These are phyloP conservation scores for Platanthera zijinensis DNA, from an alignment of 106 monocot genomes.

Conservation along the genomic window DNA sequence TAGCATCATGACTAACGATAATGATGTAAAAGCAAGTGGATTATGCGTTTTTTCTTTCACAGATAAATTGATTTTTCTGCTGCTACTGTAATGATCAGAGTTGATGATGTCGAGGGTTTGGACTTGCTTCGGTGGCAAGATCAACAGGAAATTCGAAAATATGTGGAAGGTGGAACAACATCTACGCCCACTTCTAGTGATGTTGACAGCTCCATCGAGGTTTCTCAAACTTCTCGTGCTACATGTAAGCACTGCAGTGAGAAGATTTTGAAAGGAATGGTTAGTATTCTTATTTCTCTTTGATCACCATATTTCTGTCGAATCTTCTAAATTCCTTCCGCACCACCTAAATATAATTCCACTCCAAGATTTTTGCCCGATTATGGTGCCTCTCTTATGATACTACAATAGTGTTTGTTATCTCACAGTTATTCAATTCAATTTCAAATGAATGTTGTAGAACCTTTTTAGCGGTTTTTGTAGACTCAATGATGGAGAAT, in stretches of 20 bases:
- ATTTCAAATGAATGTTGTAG: background rate
- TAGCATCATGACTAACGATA: background rate
- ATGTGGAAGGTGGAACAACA: conserved; percentile 40
- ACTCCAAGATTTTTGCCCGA: background rate
- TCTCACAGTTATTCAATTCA: background rate
- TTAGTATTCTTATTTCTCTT: conserved; percentile 17
- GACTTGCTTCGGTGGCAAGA: conserved; percentile 93
- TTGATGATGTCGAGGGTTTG: conserved; percentile 83
- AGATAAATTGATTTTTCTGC: background rate
- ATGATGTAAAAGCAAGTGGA: background rate
- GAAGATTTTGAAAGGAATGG: conserved; percentile 86
- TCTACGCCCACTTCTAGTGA: conserved; percentile 12
- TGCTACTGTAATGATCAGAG: conserved; percentile 26
- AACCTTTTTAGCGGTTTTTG: background rate
- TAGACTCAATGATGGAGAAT: background rate
- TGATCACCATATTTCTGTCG: background rate
- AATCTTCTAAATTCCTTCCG: background rate
- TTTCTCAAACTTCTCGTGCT: conserved; percentile 83
- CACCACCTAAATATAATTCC: background rate
- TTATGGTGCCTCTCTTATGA: background rate
- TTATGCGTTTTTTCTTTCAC: background rate
- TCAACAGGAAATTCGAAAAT: conserved; percentile 71
- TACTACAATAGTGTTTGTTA: background rate
- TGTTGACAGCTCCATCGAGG: conserved; percentile 65
- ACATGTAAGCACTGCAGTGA: conserved; percentile 64